Base-by-base conservation (phyloP, 140 eudicot genomes). In the Oenanthe javanica region DNA sequence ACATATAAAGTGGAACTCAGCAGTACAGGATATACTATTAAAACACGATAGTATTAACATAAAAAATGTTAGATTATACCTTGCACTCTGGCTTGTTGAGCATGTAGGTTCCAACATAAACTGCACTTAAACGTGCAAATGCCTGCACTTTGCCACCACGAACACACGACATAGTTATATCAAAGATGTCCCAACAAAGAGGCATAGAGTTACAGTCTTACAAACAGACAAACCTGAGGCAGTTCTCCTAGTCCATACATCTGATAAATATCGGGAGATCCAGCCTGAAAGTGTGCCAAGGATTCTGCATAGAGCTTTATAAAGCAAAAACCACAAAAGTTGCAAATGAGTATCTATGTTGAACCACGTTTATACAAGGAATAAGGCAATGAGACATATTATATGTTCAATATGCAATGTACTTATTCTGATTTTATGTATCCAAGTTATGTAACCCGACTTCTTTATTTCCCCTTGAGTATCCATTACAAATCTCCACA, bases 51-150 rank as follows among this genome's bases (percentile, higher is more conserved):
- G 23, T 18, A 19, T 54, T 54, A 15, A 72, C 4, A 6, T 72
- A 12, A 72, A 45, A 9, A 46, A 74, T 47, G 15, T 46, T 9
- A 72, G 72, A 54, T 40, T 23, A 64, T 88, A 93, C 98, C 96
- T 90, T 85, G 77, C 97, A 93, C 54, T 93, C 80, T 72, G 98
- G 93, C 89, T 93, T 93, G 91, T 89, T 89, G 77, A 93, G 93
- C 97, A 93, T 93, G 88, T 93, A 93, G 75, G 98, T 93, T 49
- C 98, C 98, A 75, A 96, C 97, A 86, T 93, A 93, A 79, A 91
- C 97, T 9, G 98, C 98, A 87, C 98, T 93, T 52, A 93, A 88
- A 82, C 98, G 96, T 51, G 97, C 98, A 86, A 93, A 93, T 72
- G 93, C 98, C 98, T 93, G 87, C 59, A 51, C 27, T 46, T 47